phyloP scores from a whole-genome alignment of 2,329 filamentous ascomycete species.

The Colletotrichum siamense region DNA sequence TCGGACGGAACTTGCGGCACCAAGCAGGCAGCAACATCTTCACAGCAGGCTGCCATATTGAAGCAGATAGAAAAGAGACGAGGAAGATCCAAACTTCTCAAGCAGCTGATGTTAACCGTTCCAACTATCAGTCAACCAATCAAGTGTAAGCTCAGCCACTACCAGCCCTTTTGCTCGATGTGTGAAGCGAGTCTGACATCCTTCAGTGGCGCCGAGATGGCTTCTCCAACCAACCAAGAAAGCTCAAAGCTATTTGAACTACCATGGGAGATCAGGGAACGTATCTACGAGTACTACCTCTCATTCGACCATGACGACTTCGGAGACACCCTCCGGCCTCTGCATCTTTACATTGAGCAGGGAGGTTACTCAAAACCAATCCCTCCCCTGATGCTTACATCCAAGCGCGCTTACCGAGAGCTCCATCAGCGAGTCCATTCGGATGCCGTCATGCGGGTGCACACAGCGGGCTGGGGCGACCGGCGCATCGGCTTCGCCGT shows the following conservation, averaged over 20 bases:
- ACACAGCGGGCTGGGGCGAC: conserved; percentile 26
- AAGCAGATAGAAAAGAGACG: not conserved
- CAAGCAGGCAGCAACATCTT: conserved; percentile 2
- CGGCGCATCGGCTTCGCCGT: conserved; percentile 33
- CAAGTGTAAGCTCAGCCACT: not conserved
- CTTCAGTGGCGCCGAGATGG: not conserved
- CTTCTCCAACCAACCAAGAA: not conserved
- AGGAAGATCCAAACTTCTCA: not conserved
- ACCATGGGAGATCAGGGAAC: conserved; percentile 10
- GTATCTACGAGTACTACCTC: conserved; percentile 14
- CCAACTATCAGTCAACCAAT: not conserved
- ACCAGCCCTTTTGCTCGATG: not conserved
- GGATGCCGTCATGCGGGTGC: conserved; percentile 29
- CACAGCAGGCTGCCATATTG: conserved; percentile 1
- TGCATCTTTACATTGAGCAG: conserved; percentile 16
- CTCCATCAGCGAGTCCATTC: conserved; percentile 26
- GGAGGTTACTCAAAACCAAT: conserved; percentile 6
- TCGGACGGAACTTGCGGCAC: not conserved
- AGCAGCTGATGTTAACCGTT: not conserved
- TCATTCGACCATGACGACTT: conserved; percentile 9
- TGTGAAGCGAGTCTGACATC: not conserved
- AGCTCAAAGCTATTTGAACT: not conserved
- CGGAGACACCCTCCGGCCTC: conserved; percentile 10
- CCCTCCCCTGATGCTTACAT: conserved; percentile 29
- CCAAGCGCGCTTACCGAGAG: conserved; percentile 34